Base-by-base conservation (phyloP, 768 basidiomycete genomes). In the Russula earlei region DNA sequence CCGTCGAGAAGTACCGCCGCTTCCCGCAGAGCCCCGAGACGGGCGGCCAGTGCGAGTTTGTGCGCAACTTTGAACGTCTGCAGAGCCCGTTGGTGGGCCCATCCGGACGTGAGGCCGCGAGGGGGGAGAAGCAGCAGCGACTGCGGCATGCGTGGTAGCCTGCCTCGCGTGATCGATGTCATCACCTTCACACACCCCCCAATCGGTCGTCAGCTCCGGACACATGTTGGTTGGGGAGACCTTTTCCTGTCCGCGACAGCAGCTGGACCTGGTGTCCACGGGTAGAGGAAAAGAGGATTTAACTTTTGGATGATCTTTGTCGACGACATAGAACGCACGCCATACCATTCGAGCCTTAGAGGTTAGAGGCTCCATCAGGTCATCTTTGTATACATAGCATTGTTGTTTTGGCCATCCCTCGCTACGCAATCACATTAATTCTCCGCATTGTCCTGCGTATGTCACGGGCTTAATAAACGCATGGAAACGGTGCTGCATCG, bases 1-100 rank as follows among this genome's bases (percentile, higher is more conserved):
- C 74, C 3, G 87, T 90, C 47, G 86, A 85, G 69, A 90, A 90
- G 72, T 87, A 77, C 72, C 79, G 75, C 44, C 75, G 84, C 9
- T 88, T 81, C 68, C 85, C 85, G 0, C 78, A 83, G 66, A 85
- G 84, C 64, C 87, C 87, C 15, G 87, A 89, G 71, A 89, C 87
- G 2, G 86, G 87, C 17, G 75, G 83, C 1, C 87, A 89, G 67
- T 83, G 81, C 65, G 83, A 88, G 63, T 89, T 81, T 65, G 87
- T 89, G 20, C 75, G 72, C 64, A 78, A 77, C 63, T 87, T 85
- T 63, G 60, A 61, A 27, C 58, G 57, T 6, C 19, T 49, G 37
- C 41, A 24, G 14, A 34, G 57, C 4, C 6, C 52, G 2, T 20
- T 49, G 25, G 34, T 54, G 19, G 25, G 20, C 33, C 56, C 5